Conservation (phyloP, 2,329 filamentous ascomycete species). For the Fusarium sp. region DNA sequence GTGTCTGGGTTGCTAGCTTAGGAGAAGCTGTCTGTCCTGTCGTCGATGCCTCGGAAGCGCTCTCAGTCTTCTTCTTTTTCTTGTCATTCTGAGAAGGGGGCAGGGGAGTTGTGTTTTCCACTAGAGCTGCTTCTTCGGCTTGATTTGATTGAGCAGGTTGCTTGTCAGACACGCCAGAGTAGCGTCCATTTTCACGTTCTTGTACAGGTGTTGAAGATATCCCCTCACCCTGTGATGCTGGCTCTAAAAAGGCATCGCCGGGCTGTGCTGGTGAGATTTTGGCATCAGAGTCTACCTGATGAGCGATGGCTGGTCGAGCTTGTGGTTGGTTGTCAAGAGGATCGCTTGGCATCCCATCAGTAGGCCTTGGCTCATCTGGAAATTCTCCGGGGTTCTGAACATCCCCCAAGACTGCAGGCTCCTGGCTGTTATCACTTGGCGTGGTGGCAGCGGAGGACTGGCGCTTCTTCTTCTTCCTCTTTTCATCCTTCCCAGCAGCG, state of each 20-base stretch:
- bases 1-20: background rate
- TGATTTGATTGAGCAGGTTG: background rate
- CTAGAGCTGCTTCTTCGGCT: background rate
- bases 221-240: background rate
- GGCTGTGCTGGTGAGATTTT: background rate
- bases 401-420: background rate
- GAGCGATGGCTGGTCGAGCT: background rate
- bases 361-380: background rate
- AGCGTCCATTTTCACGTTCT: background rate
- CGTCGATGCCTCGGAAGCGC: background rate
- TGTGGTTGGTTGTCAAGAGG: background rate
- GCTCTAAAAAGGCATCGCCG: background rate
- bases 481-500: conserved; percentile 26
- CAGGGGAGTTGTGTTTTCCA: conserved; percentile 17
- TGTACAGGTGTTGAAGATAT: background rate
- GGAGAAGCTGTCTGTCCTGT: background rate
- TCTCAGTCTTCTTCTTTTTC: conserved; percentile 34
- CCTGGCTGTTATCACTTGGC: background rate
- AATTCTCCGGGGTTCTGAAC: background rate
- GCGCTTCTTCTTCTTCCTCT: conserved; percentile 31
- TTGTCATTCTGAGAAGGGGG: conserved; percentile 34
- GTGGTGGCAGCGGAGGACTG: background rate
- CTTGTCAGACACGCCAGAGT: background rate
- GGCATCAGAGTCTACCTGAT: background rate
- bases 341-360: background rate